These are phyloP conservation scores for Apiotrichum akiyoshidainum DNA, from an alignment of 1,284 basidiomycete genomes.

Conservation along the genomic window DNA sequence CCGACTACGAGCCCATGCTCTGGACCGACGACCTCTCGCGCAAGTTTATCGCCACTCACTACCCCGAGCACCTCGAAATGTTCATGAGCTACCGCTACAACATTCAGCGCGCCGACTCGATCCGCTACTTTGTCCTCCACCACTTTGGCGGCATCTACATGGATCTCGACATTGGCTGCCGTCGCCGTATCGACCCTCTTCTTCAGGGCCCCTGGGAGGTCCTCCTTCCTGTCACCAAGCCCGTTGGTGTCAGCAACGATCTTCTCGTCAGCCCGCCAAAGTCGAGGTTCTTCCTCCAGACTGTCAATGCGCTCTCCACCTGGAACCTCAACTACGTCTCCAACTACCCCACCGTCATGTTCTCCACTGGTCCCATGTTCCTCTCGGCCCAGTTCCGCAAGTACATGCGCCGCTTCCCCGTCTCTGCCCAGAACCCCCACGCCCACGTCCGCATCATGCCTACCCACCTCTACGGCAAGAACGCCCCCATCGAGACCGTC, in stretches of 20 bases:
- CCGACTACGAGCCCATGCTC: conserved; percentile 94
- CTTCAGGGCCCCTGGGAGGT: conserved; percentile 72
- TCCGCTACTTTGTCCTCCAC: conserved; percentile 96
- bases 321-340: conserved; percentile 91
- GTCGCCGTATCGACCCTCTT: conserved; percentile 83
- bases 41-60: conserved; percentile 81
- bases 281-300: conserved; percentile 87
- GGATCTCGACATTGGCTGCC: conserved; percentile 94
- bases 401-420: conserved; percentile 69
- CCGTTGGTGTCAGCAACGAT: conserved; percentile 95
- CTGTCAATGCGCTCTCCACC: conserved; percentile 85
- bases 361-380: conserved; percentile 95
- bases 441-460: conserved; percentile 83
- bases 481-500: conserved; percentile 75
- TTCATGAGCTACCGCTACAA: conserved; percentile 89
- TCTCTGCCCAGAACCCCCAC: conserved; percentile 56
- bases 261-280: conserved; percentile 84
- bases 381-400: conserved; percentile 80
- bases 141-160: conserved; percentile 94
- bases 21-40: conserved; percentile 93
- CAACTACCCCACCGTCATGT: conserved; percentile 99
- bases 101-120: conserved; percentile 95
- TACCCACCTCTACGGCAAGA: conserved; percentile 93
- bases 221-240: conserved; percentile 90
- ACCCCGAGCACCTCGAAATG: conserved; percentile 87